Conservation (phyloP, 768 basidiomycete genomes). For the Pleurotus pulmonarius region DNA sequence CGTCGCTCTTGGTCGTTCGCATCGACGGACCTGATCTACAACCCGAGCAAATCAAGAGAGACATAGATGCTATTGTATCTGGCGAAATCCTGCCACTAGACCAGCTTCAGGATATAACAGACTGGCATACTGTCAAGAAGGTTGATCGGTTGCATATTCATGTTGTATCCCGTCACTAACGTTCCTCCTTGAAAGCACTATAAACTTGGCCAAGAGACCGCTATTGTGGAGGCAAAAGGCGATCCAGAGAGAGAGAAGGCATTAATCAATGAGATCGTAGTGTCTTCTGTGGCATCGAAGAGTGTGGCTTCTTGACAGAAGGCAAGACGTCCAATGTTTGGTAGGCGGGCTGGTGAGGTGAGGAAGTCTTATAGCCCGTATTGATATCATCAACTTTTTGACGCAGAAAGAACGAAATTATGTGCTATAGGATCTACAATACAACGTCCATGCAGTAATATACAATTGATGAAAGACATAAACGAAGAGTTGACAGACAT, state of each 20-base stretch:
- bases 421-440: too few species aligned
- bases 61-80: conserved; percentile 54
- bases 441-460: too few species aligned
- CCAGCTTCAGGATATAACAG: conserved; percentile 45
- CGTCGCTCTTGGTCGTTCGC: conserved; percentile 68
- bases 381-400: too few species aligned
- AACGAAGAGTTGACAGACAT: too few species aligned
- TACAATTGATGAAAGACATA: too few species aligned
- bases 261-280: conserved; percentile 61
- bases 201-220: conserved; percentile 59
- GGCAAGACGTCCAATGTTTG: background rate
- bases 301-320: conserved; percentile 40
- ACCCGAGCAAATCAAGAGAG: conserved; percentile 37
- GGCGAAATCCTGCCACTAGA: conserved; percentile 52
- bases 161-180: too few species aligned
- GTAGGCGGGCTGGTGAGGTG: too few species aligned
- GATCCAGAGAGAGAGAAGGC: conserved; percentile 30
- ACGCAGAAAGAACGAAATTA: too few species aligned
- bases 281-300: conserved; percentile 83
- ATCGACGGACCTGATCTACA: conserved; percentile 39
- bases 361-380: too few species aligned
- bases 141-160: conserved; percentile 27
- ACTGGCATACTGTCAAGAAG: conserved; percentile 76
- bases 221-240: conserved; percentile 29
- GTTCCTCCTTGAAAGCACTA: conserved; percentile 44